phyloP scores from a whole-genome alignment of 208 protist species.

The Acanthamoeba triangularis region DNA sequence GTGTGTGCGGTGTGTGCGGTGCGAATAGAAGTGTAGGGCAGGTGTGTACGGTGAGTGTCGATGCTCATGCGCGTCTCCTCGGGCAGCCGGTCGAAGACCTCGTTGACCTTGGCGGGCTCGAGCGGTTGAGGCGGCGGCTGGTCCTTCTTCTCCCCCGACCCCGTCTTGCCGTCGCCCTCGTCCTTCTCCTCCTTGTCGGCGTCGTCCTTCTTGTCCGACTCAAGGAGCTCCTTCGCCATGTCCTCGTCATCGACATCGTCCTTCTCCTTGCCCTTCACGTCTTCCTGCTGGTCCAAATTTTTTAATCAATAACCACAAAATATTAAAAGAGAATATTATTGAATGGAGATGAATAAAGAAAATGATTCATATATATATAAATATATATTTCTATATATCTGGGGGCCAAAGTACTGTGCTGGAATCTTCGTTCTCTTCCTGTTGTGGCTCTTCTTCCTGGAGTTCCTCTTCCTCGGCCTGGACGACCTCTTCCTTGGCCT shows the following conservation, averaged over 20 bases:
- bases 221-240: neutral
- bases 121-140: slow-evolving; percentile 25
- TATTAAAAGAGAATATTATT: too few species aligned
- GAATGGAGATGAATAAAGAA: too few species aligned
- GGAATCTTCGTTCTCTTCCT: neutral
- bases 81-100: slow-evolving; percentile 68
- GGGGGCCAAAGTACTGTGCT: neutral
- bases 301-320: too few species aligned
- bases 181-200: neutral
- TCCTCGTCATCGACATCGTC: slow-evolving; percentile 3
- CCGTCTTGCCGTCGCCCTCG: neutral
- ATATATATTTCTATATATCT: too few species aligned
- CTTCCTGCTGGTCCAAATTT: too few species aligned
- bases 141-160: neutral
- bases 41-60: neutral
- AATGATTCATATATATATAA: neutral
- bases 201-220: neutral
- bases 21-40: neutral
- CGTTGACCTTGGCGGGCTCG: neutral
- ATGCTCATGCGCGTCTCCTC: slow-evolving; percentile 70
- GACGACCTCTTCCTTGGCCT: slow-evolving; percentile 14
- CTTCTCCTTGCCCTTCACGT: neutral
- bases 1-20: too few species aligned
- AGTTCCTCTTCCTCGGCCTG: neutral
- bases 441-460: neutral